Evolutionary conservation across 108 stramenopile species (phyloP).

Genomic region (Conticribra weissflogii): DNA sequence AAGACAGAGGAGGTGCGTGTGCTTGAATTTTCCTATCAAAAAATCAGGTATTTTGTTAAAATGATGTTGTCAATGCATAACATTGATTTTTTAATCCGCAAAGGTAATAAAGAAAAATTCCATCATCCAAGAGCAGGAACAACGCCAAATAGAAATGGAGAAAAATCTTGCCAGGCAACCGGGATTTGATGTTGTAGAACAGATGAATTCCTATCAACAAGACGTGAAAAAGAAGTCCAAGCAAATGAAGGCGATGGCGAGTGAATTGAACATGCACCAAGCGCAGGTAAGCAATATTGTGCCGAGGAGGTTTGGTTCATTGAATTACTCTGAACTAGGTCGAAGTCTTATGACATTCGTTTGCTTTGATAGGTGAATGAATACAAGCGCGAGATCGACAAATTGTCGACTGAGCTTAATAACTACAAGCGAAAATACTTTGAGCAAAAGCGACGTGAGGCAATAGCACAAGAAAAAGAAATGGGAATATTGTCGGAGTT

Average conservation of each 20-base stretch:
- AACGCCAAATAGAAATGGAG: constrained; percentile 78
- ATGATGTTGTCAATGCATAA: no score
- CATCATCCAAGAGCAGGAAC: constrained; percentile 81
- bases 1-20: constrained; percentile 79
- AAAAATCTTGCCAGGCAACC: constrained; percentile 74
- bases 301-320: neutral
- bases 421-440: constrained; percentile 83
- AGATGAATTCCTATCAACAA: constrained; percentile 72
- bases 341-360: no score
- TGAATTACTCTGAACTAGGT: neutral
- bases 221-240: constrained; percentile 79
- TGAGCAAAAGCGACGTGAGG: constrained; percentile 73
- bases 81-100: no score
- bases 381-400: constrained; percentile 82
- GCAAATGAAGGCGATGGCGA: constrained; percentile 87
- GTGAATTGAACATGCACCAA: constrained; percentile 89
- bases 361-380: constrained; percentile 61
- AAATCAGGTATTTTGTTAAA: no score
- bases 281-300: constrained; percentile 53
- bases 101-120: constrained; percentile 69
- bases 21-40: neutral
- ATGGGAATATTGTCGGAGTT: constrained; percentile 29
- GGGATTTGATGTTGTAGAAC: constrained; percentile 83
- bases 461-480: constrained; percentile 39
- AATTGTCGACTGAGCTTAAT: constrained; percentile 70